These are phyloP conservation scores for Fusarium anthophilum DNA, from an alignment of 2,329 filamentous ascomycete species.

Conservation along the genomic window DNA sequence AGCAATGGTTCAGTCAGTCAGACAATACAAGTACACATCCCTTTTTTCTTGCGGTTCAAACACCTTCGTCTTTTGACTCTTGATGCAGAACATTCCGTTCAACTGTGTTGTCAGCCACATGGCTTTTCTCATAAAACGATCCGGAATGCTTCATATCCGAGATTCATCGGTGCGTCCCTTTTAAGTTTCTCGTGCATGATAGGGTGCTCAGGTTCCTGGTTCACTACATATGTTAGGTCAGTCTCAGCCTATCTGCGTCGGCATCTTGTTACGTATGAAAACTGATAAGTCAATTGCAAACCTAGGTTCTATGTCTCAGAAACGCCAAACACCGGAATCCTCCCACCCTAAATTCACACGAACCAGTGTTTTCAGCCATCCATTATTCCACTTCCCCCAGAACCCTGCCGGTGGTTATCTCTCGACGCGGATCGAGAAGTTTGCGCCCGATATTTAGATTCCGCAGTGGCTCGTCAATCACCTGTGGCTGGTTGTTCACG, in stretches of 20 bases:
- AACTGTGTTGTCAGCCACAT: conserved; percentile 10
- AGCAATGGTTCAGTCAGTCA: conserved; percentile 44
- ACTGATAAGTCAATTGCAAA: conserved; percentile 16
- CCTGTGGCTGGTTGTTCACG: conserved; percentile 16
- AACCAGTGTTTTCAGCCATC: not conserved
- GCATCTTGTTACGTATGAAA: not conserved
- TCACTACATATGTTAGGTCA: not conserved
- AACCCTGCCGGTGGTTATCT: not conserved
- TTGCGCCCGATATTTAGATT: conserved; percentile 2
- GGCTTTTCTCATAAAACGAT: conserved; percentile 5
- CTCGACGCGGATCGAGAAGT: conserved; percentile 1
- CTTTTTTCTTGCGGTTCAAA: conserved; percentile 29
- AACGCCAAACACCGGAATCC: conserved; percentile 16
- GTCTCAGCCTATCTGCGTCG: not conserved
- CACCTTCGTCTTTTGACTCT: conserved; percentile 14
- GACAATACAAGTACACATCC: conserved; percentile 39
- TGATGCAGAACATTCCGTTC: conserved; percentile 19
- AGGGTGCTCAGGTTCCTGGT: not conserved
- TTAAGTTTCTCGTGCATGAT: not conserved
- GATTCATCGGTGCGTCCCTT: not conserved
- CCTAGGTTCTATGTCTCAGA: conserved; percentile 17
- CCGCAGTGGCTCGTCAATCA: conserved; percentile 35
- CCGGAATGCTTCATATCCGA: conserved; percentile 21
- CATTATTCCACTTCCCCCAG: conserved; percentile 5
- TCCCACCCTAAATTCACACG: not conserved